phyloP scores from a whole-genome alignment of 2,329 filamentous ascomycete species.

The Orbilia blumenaviensis region DNA sequence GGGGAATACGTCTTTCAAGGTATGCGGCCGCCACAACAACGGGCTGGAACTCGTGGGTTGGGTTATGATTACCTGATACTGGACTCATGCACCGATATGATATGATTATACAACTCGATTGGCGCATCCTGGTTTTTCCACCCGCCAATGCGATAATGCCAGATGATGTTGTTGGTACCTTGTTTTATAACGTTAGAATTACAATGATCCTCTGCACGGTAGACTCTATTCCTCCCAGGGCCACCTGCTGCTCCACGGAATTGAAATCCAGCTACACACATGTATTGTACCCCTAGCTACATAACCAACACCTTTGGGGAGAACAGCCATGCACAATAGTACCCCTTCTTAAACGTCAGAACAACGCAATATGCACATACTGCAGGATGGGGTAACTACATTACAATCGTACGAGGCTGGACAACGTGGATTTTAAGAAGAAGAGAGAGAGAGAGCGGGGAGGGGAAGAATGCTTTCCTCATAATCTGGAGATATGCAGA shows the following conservation, averaged over 20 bases:
- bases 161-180: background rate
- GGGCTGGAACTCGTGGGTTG: background rate
- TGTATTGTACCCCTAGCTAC: no score
- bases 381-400: background rate
- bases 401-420: slow-evolving; percentile 5
- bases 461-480: no score
- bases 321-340: no score
- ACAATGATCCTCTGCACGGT: no score
- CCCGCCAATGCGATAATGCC: background rate
- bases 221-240: no score
- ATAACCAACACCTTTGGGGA: no score
- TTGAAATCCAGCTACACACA: slow-evolving; percentile 4
- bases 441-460: no score
- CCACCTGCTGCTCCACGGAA: background rate
- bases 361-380: slow-evolving; percentile 20
- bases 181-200: no score
- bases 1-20: background rate
- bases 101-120: background rate
- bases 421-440: background rate
- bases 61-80: background rate
- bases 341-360: slow-evolving; percentile 5
- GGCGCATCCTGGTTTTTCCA: background rate
- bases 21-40: background rate
- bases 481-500: background rate
- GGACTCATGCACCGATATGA: background rate